These are phyloP conservation scores for Saccharomycopsis vini DNA, from an alignment of 805 yeast species.

Conservation along the genomic window DNA sequence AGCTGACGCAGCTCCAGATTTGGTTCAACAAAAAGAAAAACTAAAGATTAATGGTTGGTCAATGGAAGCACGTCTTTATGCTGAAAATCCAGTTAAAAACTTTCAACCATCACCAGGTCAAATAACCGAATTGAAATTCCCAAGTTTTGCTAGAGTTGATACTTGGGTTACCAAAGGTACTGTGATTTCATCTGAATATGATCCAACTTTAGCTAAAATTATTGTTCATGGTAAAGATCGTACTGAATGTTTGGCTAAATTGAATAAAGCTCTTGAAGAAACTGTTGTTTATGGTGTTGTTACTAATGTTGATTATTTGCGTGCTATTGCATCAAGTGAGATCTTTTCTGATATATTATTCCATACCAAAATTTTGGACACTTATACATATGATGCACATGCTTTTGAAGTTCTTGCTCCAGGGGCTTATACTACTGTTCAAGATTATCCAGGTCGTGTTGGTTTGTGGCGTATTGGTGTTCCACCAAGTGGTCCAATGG, in stretches of 20 bases:
- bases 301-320: conserved; percentile 82
- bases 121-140: conserved; percentile 75
- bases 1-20: conserved; percentile 81
- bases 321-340: conserved; percentile 72
- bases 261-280: conserved; percentile 75
- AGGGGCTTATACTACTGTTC: conserved; percentile 94
- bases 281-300: conserved; percentile 84
- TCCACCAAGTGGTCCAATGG: conserved; percentile 99
- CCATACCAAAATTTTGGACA: conserved; percentile 80
- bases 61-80: conserved; percentile 94
- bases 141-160: conserved; percentile 87
- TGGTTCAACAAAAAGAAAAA: conserved; percentile 34
- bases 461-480: conserved; percentile 91
- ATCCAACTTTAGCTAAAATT: conserved; percentile 92
- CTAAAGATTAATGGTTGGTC: conserved; percentile 74
- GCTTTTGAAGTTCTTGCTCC: conserved; percentile 83
- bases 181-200: conserved; percentile 82
- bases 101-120: conserved; percentile 97
- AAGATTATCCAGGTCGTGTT: conserved; percentile 88
- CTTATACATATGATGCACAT: conserved; percentile 67
- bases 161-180: conserved; percentile 92
- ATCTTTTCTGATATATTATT: conserved; percentile 82
- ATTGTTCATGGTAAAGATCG: conserved; percentile 91
- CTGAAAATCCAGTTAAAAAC: conserved; percentile 93
- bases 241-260: conserved; percentile 68